A percentile compares a stretch with the other conserved stretches of the same genome.
Evolutionary conservation across 225 moss, liverwort and hornwort genomes (phyloP).

Genomic region (Asterella californica): DNA sequence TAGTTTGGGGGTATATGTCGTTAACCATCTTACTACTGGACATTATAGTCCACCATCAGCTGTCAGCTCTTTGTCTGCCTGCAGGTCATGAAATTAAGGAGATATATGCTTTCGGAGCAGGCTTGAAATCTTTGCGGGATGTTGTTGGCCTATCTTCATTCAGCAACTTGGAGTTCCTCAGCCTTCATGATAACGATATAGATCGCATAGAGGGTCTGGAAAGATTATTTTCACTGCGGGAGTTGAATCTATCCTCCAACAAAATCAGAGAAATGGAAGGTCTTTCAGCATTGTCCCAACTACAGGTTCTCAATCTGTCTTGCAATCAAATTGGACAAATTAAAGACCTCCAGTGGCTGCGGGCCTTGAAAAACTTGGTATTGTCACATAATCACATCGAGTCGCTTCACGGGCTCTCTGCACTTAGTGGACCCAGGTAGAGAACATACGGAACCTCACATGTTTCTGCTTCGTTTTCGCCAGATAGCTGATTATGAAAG

Average conservation of each 20-base stretch:
- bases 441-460: neutral
- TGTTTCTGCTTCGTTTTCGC: neutral
- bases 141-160: conserved; percentile 54
- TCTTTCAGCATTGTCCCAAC: conserved; percentile 51
- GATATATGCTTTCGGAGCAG: conserved; percentile 67
- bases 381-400: conserved; percentile 73
- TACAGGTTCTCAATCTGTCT: conserved; percentile 64
- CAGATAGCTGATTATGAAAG: neutral
- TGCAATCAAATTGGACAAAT: conserved; percentile 70
- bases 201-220: conserved; percentile 67
- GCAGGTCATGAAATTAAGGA: conserved; percentile 69
- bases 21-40: no score
- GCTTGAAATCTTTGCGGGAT: conserved; percentile 51
- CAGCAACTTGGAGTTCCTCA: conserved; percentile 60
- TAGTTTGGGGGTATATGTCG: no score
- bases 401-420: conserved; percentile 58
- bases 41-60: neutral
- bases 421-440: conserved; percentile 61
- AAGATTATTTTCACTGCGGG: conserved; percentile 45
- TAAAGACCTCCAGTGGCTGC: conserved; percentile 49
- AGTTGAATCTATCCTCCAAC: conserved; percentile 89
- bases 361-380: conserved; percentile 53
- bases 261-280: conserved; percentile 68
- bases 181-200: conserved; percentile 87
- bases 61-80: neutral